Evolutionary conservation across 371 early-diverging fungal species (phyloP).

Genomic region (Nematocida ausubeli): DNA sequence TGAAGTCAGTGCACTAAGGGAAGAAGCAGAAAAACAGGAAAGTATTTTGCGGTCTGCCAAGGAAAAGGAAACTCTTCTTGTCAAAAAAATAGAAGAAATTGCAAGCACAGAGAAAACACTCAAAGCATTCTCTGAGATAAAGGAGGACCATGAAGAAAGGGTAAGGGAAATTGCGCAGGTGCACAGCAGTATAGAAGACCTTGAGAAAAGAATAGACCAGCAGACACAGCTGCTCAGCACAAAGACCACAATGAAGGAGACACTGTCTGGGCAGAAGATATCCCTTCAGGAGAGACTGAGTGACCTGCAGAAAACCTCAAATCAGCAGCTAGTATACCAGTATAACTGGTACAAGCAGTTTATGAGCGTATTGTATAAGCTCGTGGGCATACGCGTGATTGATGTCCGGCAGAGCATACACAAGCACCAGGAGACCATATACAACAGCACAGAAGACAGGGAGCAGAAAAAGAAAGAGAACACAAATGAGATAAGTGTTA

Average conservation of each 20-base stretch:
- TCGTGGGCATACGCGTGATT: slow-evolving; percentile 32
- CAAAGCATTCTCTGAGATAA: slow-evolving; percentile 13
- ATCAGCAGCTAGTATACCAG: slow-evolving; percentile 49
- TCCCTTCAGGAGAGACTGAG: slow-evolving; percentile 1
- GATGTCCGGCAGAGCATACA: slow-evolving; percentile 45
- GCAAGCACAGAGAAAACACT: slow-evolving; percentile 23
- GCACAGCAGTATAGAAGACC: background rate
- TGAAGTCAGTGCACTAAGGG: background rate
- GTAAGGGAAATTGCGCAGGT: background rate
- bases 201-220: background rate
- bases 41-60: background rate
- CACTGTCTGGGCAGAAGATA: background rate
- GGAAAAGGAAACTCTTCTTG: slow-evolving; percentile 31
- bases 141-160: slow-evolving; percentile 2
- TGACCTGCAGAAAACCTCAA: slow-evolving; percentile 11
- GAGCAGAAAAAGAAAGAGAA: slow-evolving; percentile 4
- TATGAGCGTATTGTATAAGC: background rate
- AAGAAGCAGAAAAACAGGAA: background rate
- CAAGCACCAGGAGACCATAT: slow-evolving; percentile 1
- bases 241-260: background rate
- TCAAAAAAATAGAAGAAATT: slow-evolving; percentile 20
- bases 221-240: background rate
- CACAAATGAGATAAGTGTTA: slow-evolving; percentile 21
- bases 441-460: slow-evolving; percentile 11
- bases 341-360: slow-evolving; percentile 55